These are phyloP conservation scores for Leishmania turanica DNA, from an alignment of 208 protist species.

Conservation along the genomic window DNA sequence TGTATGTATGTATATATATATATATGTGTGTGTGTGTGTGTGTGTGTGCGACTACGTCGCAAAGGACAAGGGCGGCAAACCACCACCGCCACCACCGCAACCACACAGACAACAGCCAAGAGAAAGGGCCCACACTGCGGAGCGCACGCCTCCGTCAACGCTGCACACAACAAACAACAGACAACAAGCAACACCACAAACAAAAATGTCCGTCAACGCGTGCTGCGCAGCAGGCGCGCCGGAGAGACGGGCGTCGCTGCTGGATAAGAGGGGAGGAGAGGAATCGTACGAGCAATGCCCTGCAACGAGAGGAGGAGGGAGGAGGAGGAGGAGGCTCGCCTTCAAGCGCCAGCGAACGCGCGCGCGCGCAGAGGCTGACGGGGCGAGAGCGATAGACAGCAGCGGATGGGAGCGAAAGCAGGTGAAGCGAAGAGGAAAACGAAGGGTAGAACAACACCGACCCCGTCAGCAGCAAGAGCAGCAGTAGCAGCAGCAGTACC, in stretches of 20 bases:
- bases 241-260: not conserved
- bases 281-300: no score
- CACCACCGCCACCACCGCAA: not conserved
- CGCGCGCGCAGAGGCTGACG: not conserved
- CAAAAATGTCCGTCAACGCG: not conserved
- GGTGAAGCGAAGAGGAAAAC: not conserved
- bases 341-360: not conserved
- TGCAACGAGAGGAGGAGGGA: not conserved
- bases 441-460: not conserved
- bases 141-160: no score
- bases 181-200: no score
- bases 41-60: not conserved
- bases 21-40: not conserved
- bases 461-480: no score
- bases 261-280: not conserved
- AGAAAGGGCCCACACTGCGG: no score
- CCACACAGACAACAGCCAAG: not conserved
- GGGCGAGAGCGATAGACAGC: not conserved
- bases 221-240: not conserved
- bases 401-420: not conserved
- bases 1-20: not conserved
- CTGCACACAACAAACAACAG: no score
- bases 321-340: not conserved
- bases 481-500: no score
- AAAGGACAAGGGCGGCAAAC: not conserved